Conservation (phyloP, 1,284 basidiomycete genomes). For the Heliocybe sulcata region DNA sequence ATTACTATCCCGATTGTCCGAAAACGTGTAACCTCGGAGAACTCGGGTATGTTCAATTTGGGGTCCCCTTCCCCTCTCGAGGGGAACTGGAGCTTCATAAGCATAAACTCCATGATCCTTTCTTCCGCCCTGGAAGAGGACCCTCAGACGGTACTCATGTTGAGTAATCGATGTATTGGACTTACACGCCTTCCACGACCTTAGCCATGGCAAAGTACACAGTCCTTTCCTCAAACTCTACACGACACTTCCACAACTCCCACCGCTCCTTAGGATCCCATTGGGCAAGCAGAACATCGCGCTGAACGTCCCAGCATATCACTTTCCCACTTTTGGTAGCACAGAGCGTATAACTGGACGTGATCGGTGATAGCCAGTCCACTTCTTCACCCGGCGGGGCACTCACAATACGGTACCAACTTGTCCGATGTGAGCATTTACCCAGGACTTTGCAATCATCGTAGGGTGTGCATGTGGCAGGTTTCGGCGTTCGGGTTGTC, state of each 20-base stretch:
- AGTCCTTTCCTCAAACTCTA: constrained; percentile 62
- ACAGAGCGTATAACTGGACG: constrained; percentile 63
- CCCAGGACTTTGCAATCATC: constrained; percentile 3
- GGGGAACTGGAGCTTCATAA: constrained; percentile 28
- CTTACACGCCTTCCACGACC: constrained; percentile 43
- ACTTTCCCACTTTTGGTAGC: constrained; percentile 68
- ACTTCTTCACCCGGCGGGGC: constrained; percentile 60
- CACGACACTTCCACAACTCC: constrained; percentile 72
- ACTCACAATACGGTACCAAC: constrained; percentile 57
- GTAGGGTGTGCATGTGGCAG: constrained; percentile 18
- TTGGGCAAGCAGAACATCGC: constrained; percentile 49
- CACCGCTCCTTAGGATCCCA: constrained; percentile 62
- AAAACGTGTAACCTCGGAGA: constrained; percentile 52
- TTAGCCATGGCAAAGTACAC: constrained; percentile 74
- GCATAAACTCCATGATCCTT: constrained; percentile 25
- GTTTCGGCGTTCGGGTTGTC: constrained; percentile 49
- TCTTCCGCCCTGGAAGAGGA: constrained; percentile 18
- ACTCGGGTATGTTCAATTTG: constrained; percentile 25
- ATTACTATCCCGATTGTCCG: constrained; percentile 62
- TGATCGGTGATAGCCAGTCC: constrained; percentile 71
- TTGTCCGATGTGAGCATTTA: constrained; percentile 5
- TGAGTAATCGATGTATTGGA: constrained; percentile 10
- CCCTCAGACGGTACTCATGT: neutral
- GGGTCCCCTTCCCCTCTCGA: constrained; percentile 7
- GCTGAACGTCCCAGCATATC: constrained; percentile 68